phyloP scores from a whole-genome alignment of 2,329 filamentous ascomycete species.

The Emergomyces orientalis region DNA sequence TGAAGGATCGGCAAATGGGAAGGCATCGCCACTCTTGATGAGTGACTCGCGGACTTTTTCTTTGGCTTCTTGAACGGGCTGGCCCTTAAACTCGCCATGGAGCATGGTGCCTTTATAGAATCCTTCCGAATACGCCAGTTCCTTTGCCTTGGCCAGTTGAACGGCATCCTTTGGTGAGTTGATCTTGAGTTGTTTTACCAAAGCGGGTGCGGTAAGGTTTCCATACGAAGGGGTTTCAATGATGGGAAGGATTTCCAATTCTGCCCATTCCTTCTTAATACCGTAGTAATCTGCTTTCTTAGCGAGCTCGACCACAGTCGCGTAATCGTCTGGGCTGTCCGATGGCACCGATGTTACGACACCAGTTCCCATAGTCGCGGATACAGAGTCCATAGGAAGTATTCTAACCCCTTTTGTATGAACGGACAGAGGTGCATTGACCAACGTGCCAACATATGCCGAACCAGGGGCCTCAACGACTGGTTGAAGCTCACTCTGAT shows the following conservation, averaged over 20 bases:
- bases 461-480: conserved; percentile 66
- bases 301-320: conserved; percentile 72
- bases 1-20: conserved; percentile 89
- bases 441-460: conserved; percentile 75
- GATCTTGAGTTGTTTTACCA: conserved; percentile 93
- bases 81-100: conserved; percentile 76
- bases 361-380: conserved; percentile 88
- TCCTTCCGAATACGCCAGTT: conserved; percentile 91
- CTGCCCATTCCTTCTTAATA: conserved; percentile 94
- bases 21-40: conserved; percentile 67
- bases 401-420: conserved; percentile 79
- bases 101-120: conserved; percentile 93
- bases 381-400: conserved; percentile 88
- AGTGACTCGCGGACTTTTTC: conserved; percentile 71
- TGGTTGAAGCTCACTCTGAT: conserved; percentile 66
- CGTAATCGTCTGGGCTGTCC: conserved; percentile 91
- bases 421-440: conserved; percentile 79
- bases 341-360: conserved; percentile 94
- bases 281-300: conserved; percentile 97
- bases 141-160: conserved; percentile 86
- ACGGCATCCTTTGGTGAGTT: conserved; percentile 90
- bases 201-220: conserved; percentile 68
- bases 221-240: conserved; percentile 84
- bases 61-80: conserved; percentile 79
- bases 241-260: conserved; percentile 79